Base-by-base conservation (phyloP, 1,284 basidiomycete genomes). In the Melampsora medusae region DNA sequence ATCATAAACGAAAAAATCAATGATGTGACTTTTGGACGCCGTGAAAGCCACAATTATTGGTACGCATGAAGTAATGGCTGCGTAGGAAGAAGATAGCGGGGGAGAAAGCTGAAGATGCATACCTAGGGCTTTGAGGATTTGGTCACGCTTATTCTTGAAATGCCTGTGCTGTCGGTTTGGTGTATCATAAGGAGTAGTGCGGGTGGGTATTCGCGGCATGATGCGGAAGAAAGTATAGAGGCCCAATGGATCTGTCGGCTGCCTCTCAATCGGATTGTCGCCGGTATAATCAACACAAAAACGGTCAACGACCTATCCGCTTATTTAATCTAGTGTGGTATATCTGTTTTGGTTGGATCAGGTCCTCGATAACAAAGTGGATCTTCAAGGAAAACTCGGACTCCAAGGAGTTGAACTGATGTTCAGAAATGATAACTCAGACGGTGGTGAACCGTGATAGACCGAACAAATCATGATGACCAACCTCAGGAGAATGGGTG, bases 131-230 rank as follows among this genome's bases (percentile, higher is more conserved):
- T 85, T 84, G 1, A 87, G 82, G 77, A 87, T 85, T 73, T 86
- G 83, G 79, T 86, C 86, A 77, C 86, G 84, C 78, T 86, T 86
- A 75, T 85, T 84, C 80, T 86, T 86, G 82, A 84, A 86, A 79
- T 86, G 86, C 16, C 86, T 81, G 67, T 85, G 86, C 78, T 86
- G 86, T 56, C 85, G 83, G 9, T 85, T 84, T 14, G 86, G 83
- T 28, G 84, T 84, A 79, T 83, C 82, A 80, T 86, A 86, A n/a
- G 85, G 85, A 76, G 85, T 85, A 62, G 85, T 85, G 53, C 86
- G 82, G 35, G 85, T 84, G 16, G 85, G 85, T 77, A 86, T 86
- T 74, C 86, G 85, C 62, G 85, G 85, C 85, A 86, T 86, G 67
- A 5, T 79, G 31, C 7, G 33, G 17, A 65, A 35, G 31, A 38